Conservation (phyloP, 768 basidiomycete genomes). For the Glaciozyma antarctica region DNA sequence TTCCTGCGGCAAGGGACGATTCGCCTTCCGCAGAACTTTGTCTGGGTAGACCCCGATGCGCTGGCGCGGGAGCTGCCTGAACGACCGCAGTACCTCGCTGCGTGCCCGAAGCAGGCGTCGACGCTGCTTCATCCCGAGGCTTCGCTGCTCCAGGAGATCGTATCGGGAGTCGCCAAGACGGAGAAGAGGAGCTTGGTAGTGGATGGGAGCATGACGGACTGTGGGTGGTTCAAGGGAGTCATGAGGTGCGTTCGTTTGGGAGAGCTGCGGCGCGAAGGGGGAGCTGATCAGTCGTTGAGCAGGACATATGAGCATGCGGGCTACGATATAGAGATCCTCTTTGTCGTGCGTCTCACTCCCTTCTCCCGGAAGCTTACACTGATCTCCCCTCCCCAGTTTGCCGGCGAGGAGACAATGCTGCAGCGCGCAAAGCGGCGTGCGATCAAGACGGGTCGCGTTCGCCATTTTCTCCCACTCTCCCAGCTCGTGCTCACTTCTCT, state of each 20-base stretch:
- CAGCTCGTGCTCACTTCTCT: neutral
- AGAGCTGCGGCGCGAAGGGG: too few relatives aligned
- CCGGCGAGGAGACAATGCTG: constrained; percentile 33
- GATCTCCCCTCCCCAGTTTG: constrained; percentile 19
- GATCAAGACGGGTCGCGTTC: constrained; percentile 32
- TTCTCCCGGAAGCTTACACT: neutral
- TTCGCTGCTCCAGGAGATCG: constrained; percentile 35
- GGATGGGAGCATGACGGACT: constrained; percentile 35
- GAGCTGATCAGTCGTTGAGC: too few relatives aligned
- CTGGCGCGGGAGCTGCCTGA: constrained; percentile 36
- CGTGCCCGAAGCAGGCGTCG: constrained; percentile 20
- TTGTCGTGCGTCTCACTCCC: constrained; percentile 27
- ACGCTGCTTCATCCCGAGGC: constrained; percentile 36
- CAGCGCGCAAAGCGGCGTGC: constrained; percentile 32
- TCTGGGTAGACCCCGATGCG: constrained; percentile 38
- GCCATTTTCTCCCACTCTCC: constrained; percentile 4
- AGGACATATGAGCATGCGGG: constrained; percentile 3
- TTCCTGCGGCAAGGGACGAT: constrained; percentile 30
- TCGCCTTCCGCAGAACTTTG: constrained; percentile 31
- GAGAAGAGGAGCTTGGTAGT: constrained; percentile 32
- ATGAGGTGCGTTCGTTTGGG: constrained; percentile 25
- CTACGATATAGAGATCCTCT: constrained; percentile 36
- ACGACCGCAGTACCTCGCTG: constrained; percentile 32
- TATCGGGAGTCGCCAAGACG: constrained; percentile 29
- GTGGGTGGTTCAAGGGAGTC: constrained; percentile 33